phyloP scores from a whole-genome alignment of 345 rosid species.

The Hibiscus mutabilis region DNA sequence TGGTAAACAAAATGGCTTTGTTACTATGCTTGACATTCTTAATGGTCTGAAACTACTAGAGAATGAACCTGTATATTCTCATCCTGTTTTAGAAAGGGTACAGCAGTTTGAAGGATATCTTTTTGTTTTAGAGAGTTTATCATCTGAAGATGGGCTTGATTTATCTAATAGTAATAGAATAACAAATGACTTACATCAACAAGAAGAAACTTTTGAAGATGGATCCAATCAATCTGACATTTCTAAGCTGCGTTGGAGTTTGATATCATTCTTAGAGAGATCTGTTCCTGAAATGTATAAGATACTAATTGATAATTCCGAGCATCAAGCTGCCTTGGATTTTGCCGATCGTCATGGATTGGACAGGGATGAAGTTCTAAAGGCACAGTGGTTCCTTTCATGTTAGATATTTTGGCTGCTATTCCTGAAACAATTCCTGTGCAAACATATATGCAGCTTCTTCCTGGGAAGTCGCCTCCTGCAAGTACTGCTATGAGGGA shows the following conservation, averaged over 20 bases:
- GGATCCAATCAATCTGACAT: slow-evolving; percentile 27
- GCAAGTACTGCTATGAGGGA: slow-evolving; percentile 61
- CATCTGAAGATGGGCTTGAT: slow-evolving; percentile 24
- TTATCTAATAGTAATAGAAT: slow-evolving; percentile 29
- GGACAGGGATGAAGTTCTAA: slow-evolving; percentile 73
- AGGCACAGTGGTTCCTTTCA: slow-evolving; percentile 57
- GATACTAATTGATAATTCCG: slow-evolving; percentile 47
- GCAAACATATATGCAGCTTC: slow-evolving; percentile 85
- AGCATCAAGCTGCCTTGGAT: slow-evolving; percentile 66
- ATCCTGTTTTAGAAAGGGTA: slow-evolving; percentile 66
- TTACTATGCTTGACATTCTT: slow-evolving; percentile 51
- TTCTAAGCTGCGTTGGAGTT: slow-evolving; percentile 52
- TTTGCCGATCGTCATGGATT: slow-evolving; percentile 73
- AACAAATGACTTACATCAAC: slow-evolving; percentile 14
- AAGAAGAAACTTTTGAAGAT: slow-evolving; percentile 27
- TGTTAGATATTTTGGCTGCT: slow-evolving; percentile 65
- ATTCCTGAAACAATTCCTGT: slow-evolving; percentile 89
- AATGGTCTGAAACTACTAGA: slow-evolving; percentile 47
- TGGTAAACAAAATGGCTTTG: slow-evolving; percentile 43
- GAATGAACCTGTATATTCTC: slow-evolving; percentile 41
- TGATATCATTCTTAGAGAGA: slow-evolving; percentile 70
- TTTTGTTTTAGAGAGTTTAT: slow-evolving; percentile 58
- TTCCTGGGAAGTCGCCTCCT: slow-evolving; percentile 80
- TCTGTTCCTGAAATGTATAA: slow-evolving; percentile 77
- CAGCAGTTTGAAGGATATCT: slow-evolving; percentile 42